Percentiles rank a stretch among this genome's conserved stretches.
Evolutionary conservation across 2,329 filamentous ascomycete genomes (phyloP).

Genomic region (Alternaria conjuncta): DNA sequence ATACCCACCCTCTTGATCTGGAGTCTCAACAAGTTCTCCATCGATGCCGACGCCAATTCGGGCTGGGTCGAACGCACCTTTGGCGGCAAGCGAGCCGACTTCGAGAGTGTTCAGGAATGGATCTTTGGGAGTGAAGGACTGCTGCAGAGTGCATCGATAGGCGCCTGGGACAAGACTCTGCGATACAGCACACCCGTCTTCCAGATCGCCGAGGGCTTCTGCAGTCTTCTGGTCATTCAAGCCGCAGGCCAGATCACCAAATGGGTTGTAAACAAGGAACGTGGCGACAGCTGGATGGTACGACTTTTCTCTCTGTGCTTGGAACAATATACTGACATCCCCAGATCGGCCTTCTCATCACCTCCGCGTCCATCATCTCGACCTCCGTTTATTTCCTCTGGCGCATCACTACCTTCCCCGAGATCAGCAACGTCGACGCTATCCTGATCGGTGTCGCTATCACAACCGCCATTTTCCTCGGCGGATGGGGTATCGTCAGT

Average conservation of each 20-base stretch:
- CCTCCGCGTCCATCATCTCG: conserved; percentile 90
- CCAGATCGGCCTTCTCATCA: conserved; percentile 83
- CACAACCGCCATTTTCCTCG: conserved; percentile 90
- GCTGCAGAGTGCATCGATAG: conserved; percentile 79
- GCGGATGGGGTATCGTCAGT: conserved; percentile 91
- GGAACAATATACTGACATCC: conserved; percentile 42
- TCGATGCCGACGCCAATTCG: conserved; percentile 73
- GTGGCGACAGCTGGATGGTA: conserved; percentile 97
- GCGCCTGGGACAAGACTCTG: conserved; percentile 86
- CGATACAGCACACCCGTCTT: conserved; percentile 93
- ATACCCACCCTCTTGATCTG: conserved; percentile 89
- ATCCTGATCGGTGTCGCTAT: conserved; percentile 91
- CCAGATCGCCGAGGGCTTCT: conserved; percentile 94
- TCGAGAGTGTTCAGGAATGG: conserved; percentile 79
- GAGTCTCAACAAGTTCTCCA: conserved; percentile 93
- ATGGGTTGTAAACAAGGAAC: conserved; percentile 91
- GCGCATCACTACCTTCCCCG: conserved; percentile 91
- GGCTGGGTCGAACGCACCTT: conserved; percentile 86
- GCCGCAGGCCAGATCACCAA: conserved; percentile 91
- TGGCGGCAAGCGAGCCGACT: conserved; percentile 66
- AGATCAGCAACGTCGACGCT: conserved; percentile 90
- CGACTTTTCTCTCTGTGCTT: conserved; percentile 43
- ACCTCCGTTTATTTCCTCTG: conserved; percentile 96
- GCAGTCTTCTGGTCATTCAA: conserved; percentile 93
- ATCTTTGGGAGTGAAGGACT: conserved; percentile 86